phyloP scores from a whole-genome alignment of 2,329 filamentous ascomycete genomes.

The Colletotrichum endophyticum region DNA sequence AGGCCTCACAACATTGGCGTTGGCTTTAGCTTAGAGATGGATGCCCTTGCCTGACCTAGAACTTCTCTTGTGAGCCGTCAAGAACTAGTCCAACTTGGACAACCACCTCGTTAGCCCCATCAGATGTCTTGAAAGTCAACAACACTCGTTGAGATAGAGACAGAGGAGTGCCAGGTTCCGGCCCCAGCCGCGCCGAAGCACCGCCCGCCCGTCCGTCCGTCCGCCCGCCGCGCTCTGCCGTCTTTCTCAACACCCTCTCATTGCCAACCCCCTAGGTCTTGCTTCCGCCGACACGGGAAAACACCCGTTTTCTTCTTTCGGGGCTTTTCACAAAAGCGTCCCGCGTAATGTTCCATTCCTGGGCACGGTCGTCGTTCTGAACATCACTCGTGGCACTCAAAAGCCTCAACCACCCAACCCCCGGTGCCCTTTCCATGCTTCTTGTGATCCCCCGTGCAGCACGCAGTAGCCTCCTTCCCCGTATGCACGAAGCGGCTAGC shows the following conservation, averaged over 20 bases:
- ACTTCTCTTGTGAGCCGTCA: not conserved
- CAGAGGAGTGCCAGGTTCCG: not conserved
- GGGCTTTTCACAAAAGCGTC: not conserved
- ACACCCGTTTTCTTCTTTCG: not conserved
- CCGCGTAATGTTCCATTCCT: not conserved
- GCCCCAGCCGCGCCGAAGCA: not conserved
- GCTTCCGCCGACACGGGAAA: not conserved
- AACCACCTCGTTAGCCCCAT: constrained; percentile 11
- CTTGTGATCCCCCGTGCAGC: not conserved
- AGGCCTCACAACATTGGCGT: not conserved
- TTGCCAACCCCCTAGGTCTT: not conserved
- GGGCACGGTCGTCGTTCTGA: not conserved
- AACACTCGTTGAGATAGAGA: not conserved
- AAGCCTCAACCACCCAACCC: not conserved
- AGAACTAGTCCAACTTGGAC: constrained; percentile 12
- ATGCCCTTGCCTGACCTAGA: not conserved
- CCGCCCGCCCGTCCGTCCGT: not conserved
- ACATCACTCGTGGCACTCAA: not conserved
- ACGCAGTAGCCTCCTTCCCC: not conserved
- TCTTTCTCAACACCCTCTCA: not conserved
- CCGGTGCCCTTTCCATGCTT: not conserved
- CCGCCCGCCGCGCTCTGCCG: not conserved
- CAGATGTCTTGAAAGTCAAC: not conserved
- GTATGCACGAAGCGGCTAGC: not conserved
- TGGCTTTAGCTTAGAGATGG: not conserved